Percentiles rank a stretch among this genome's conserved stretches.
phyloP scores from a whole-genome alignment of 495 filamentous ascomycete genomes.

The Penicillium parvum region DNA sequence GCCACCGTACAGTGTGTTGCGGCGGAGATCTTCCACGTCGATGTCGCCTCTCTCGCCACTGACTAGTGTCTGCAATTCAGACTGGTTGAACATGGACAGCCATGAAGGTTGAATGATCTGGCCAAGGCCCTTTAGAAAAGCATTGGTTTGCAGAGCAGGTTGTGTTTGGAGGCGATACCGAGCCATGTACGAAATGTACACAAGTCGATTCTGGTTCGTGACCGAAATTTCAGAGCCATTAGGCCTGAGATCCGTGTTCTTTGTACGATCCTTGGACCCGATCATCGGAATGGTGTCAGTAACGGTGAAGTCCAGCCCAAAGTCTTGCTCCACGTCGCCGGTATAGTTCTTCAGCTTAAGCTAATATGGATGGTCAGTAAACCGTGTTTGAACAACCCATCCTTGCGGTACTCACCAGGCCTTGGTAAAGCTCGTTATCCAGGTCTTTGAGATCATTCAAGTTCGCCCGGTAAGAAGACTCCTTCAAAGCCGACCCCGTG shows the following conservation, averaged over 20 bases:
- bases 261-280: conserved; percentile 37
- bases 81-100: conserved; percentile 98
- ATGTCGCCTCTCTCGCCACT: conserved; percentile 82
- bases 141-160: conserved; percentile 70
- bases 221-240: conserved; percentile 74
- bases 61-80: conserved; percentile 86
- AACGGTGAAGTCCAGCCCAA: conserved; percentile 86
- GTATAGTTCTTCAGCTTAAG: conserved; percentile 84
- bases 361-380: conserved; percentile 25
- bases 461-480: conserved; percentile 76
- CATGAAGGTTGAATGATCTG: conserved; percentile 87
- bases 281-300: conserved; percentile 66
- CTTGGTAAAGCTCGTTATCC: conserved; percentile 90
- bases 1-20: conserved; percentile 82
- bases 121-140: conserved; percentile 80
- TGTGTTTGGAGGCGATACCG: conserved; percentile 80
- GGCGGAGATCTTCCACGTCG: conserved; percentile 81
- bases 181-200: conserved; percentile 92
- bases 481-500: conserved; percentile 51
- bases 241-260: conserved; percentile 70
- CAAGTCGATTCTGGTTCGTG: conserved; percentile 82
- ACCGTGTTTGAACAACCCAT: not conserved
- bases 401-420: conserved; percentile 53
- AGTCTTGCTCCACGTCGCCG: conserved; percentile 72
- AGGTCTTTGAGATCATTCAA: conserved; percentile 91